Conservation (phyloP, 2,329 filamentous ascomycete species). For the Hymenotorrendiella dingleyae region DNA sequence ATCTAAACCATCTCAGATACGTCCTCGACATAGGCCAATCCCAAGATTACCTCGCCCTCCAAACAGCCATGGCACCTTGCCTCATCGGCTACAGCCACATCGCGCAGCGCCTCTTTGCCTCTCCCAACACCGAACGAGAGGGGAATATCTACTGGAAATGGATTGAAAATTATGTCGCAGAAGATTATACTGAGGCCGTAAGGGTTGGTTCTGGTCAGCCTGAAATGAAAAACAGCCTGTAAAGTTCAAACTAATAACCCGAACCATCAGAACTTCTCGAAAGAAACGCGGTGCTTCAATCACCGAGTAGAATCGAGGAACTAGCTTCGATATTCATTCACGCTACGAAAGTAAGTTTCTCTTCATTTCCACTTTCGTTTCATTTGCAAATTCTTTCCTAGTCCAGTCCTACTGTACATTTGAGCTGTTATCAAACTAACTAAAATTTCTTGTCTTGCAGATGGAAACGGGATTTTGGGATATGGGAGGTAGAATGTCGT, state of each 20-base stretch:
- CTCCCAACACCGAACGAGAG: conserved; percentile 53
- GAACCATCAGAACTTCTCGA: conserved; percentile 73
- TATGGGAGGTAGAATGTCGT: conserved; percentile 45
- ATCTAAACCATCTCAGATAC: conserved; percentile 46
- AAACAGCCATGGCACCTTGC: conserved; percentile 79
- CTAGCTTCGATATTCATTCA: conserved; percentile 79
- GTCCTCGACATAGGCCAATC: conserved; percentile 84
- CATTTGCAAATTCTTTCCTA: too few relatives aligned
- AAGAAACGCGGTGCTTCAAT: conserved; percentile 65
- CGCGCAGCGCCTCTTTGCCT: conserved; percentile 62
- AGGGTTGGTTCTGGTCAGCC: conserved; percentile 59
- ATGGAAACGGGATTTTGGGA: conserved; percentile 74
- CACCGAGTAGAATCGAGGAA: conserved; percentile 71
- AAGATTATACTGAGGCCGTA: conserved; percentile 72
- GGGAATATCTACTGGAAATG: conserved; percentile 80
- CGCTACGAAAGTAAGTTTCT: conserved; percentile 64
- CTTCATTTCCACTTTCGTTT: neutral
- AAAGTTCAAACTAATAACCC: conserved; percentile 3
- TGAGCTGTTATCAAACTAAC: too few relatives aligned
- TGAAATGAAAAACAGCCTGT: neutral
- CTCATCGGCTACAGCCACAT: conserved; percentile 84
- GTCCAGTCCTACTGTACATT: too few relatives aligned
- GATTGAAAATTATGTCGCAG: conserved; percentile 82
- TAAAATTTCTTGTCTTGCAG: conserved; percentile 34
- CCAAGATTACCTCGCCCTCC: conserved; percentile 81